Conservation (phyloP, 2,329 filamentous ascomycete species). For the Fusarium beomiforme region DNA sequence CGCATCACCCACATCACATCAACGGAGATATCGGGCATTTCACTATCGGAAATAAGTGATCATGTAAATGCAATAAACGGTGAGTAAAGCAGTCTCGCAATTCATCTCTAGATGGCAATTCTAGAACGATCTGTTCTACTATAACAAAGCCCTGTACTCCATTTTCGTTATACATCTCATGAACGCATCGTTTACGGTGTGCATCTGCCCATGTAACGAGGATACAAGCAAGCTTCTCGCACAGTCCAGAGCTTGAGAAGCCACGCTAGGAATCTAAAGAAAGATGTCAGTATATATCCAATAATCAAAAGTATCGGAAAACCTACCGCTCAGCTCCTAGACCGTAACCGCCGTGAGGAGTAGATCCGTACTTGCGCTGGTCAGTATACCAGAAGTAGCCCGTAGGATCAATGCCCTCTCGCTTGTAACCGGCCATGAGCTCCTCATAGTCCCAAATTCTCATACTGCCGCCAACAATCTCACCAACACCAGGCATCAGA, state of each 20-base stretch:
- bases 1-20: not conserved
- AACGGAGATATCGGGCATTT: slow-evolving; percentile 18
- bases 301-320: not conserved
- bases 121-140: slow-evolving; percentile 25
- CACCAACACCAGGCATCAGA: slow-evolving; percentile 90
- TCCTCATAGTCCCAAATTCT: slow-evolving; percentile 93
- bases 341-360: slow-evolving; percentile 92
- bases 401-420: slow-evolving; percentile 83
- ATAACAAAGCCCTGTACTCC: slow-evolving; percentile 24
- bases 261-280: slow-evolving; percentile 66
- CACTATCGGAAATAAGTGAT: not conserved
- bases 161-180: slow-evolving; percentile 25
- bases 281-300: slow-evolving; percentile 1
- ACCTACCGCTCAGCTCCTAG: slow-evolving; percentile 81
- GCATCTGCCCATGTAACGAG: slow-evolving; percentile 83
- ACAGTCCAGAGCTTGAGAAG: slow-evolving; percentile 72
- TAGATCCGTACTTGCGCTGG: slow-evolving; percentile 92
- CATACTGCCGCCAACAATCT: slow-evolving; percentile 97
- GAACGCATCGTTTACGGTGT: slow-evolving; percentile 65
- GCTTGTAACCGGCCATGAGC: slow-evolving; percentile 86
- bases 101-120: slow-evolving; percentile 18
- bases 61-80: not conserved
- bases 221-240: slow-evolving; percentile 77
- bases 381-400: slow-evolving; percentile 99
- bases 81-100: slow-evolving; percentile 26